Evolutionary conservation across 2,329 filamentous ascomycete genomes (phyloP).

Genomic region (Trichoderma cornu-damae): DNA sequence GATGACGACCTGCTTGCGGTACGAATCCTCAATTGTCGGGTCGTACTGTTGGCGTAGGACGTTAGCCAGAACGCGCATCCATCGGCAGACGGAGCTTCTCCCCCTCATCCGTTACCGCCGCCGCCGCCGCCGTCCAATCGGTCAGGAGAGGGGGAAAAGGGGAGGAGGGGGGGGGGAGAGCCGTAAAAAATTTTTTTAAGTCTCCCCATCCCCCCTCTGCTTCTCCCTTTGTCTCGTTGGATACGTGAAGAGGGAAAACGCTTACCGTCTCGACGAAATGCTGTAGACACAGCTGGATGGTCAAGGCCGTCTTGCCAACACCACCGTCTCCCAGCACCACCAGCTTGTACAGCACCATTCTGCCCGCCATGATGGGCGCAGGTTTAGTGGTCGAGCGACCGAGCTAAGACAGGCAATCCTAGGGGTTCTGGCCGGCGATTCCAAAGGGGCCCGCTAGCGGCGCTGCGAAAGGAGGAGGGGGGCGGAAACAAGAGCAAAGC

Average conservation of each 20-base stretch:
- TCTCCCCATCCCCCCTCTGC: background rate
- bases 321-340: constrained; percentile 93
- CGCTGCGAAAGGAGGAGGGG: constrained; percentile 12
- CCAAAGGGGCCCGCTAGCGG: constrained; percentile 11
- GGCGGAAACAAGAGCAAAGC: background rate
- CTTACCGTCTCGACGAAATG: constrained; percentile 93
- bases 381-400: constrained; percentile 23
- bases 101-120: constrained; percentile 14
- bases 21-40: constrained; percentile 83
- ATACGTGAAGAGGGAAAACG: background rate
- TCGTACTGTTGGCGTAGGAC: constrained; percentile 57
- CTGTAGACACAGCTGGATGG: constrained; percentile 94
- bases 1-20: constrained; percentile 86
- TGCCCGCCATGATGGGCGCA: constrained; percentile 65
- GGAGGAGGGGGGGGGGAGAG: background rate
- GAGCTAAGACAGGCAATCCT: constrained; percentile 18
- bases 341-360: constrained; percentile 94
- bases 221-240: background rate
- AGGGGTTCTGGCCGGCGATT: constrained; percentile 9
- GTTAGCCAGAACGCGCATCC: constrained; percentile 7
- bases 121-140: constrained; percentile 2
- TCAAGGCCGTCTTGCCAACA: constrained; percentile 89
- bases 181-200: background rate
- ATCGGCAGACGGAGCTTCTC: background rate
- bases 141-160: constrained; percentile 11